Conservation (phyloP, 208 protist genomes). For the Leishmania lainsoni region DNA sequence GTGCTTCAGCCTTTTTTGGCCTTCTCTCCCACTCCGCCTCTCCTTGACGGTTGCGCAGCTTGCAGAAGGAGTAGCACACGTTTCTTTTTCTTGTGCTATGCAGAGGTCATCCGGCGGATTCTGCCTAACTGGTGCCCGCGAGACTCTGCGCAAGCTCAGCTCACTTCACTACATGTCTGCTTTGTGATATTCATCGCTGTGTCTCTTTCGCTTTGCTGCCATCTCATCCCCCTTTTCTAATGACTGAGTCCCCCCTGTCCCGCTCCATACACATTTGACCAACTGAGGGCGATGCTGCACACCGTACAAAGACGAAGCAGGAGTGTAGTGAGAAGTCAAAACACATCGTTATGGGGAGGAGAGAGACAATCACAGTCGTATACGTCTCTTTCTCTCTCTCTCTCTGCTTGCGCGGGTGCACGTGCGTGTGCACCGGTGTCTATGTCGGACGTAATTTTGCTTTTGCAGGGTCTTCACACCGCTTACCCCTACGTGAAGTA, state of each 20-base stretch:
- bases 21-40: neutral
- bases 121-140: neutral
- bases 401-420: neutral
- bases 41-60: neutral
- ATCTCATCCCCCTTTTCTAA: neutral
- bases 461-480: neutral
- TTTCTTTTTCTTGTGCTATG: neutral
- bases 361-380: neutral
- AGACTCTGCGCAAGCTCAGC: constrained; percentile 4
- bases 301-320: neutral
- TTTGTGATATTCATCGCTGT: neutral
- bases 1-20: neutral
- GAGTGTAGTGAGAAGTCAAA: neutral
- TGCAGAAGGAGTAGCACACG: neutral
- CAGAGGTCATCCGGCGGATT: neutral
- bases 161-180: neutral
- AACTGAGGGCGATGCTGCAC: neutral
- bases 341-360: neutral
- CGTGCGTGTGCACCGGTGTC: neutral
- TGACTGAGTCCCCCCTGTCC: neutral
- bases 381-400: neutral
- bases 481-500: neutral
- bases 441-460: neutral
- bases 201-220: neutral
- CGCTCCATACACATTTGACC: neutral